Base-by-base conservation (phyloP, 1,139 yeast genomes). In the Sporopachydermia cereana region DNA sequence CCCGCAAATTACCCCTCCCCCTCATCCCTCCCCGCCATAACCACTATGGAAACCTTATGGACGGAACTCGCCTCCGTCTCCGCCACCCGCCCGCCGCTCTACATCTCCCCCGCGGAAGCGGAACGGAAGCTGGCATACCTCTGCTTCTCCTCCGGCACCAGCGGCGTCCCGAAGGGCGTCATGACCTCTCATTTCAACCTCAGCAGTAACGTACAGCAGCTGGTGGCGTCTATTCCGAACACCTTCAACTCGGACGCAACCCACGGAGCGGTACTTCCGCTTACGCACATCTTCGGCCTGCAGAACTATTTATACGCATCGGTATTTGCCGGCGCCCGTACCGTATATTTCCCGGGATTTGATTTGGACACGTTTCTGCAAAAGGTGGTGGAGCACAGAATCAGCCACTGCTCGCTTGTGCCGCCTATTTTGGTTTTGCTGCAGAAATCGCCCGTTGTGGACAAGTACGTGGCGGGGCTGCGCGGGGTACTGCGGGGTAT, bases 1-100 rank as follows among this genome's bases (percentile, higher is more conserved):
- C 63, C 91, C 97, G 60, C 79, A 77, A 12, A 95, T 88, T 14
- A 93, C 71, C 0, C 96, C 93, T 3, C 93, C 91, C 97, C 60
- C 79, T 77, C 12, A 95, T 88, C 14, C 93, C 71, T 0, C 96
- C 93, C 3, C 93, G 24, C 44, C 12, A 20, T 47, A 41, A 34
- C 31, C 9, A 43, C 48, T 21, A 22, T 49, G 16, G 46, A 44
- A 21, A 30, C 42, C 14, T 36, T 48, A 30, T 43, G 36, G n/a
- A n/a, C 25, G 23, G 39, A 39, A 7, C 48, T 49, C 41, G 44
- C 29, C 22, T 43, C 43, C 31, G 30, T 49, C 31, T 34, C 30
- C 25, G 36, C 41, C 48, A 23, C 44, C 47, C 45, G 42, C 20
- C 43, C 36, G 43, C 45, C 48, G 12, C 41, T 44, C 9, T 22